Evolutionary conservation across 1,139 yeast species (phyloP).

Genomic region (Kurtzmaniella natalensis): DNA sequence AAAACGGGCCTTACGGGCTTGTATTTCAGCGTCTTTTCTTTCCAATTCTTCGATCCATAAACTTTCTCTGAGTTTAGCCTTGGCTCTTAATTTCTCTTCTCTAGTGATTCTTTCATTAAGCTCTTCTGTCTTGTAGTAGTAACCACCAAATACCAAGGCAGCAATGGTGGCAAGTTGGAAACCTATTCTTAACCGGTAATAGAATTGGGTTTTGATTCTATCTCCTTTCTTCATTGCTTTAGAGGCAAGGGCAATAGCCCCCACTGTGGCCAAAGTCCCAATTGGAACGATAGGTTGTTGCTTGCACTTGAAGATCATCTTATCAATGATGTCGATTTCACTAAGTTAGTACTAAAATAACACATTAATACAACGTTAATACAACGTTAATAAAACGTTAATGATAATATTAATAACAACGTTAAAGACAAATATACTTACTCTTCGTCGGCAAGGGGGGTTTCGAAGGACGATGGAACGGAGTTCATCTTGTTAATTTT

Average conservation of each 20-base stretch:
- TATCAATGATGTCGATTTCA: slow-evolving; percentile 28
- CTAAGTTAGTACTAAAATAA: slow-evolving; percentile 15
- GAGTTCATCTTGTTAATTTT: too few species aligned
- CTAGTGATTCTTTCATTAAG: slow-evolving; percentile 42
- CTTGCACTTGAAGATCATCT: slow-evolving; percentile 42
- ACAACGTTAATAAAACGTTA: too few species aligned
- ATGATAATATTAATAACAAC: background rate
- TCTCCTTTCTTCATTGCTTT: slow-evolving; percentile 71
- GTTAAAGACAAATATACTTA: slow-evolving; percentile 12
- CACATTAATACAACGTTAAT: too few species aligned
- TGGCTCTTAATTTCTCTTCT: slow-evolving; percentile 61
- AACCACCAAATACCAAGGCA: slow-evolving; percentile 79
- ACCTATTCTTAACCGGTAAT: slow-evolving; percentile 87
- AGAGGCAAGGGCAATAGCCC: slow-evolving; percentile 78
- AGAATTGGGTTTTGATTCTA: slow-evolving; percentile 70
- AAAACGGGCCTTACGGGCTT: slow-evolving; percentile 52
- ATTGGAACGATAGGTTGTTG: slow-evolving; percentile 81
- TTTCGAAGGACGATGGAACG: slow-evolving; percentile 25
- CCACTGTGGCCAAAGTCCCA: slow-evolving; percentile 74
- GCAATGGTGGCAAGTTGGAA: slow-evolving; percentile 78
- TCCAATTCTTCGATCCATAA: slow-evolving; percentile 89
- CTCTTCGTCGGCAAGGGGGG: slow-evolving; percentile 17
- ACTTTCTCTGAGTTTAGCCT: slow-evolving; percentile 79
- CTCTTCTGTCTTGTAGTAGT: slow-evolving; percentile 48
- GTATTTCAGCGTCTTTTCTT: slow-evolving; percentile 72